Percentiles rank a stretch among this genome's conserved stretches.
These are phyloP conservation scores for Yamadazyma atmosphaerica DNA, from an alignment of 1,139 yeast genomes.

Conservation along the genomic window DNA sequence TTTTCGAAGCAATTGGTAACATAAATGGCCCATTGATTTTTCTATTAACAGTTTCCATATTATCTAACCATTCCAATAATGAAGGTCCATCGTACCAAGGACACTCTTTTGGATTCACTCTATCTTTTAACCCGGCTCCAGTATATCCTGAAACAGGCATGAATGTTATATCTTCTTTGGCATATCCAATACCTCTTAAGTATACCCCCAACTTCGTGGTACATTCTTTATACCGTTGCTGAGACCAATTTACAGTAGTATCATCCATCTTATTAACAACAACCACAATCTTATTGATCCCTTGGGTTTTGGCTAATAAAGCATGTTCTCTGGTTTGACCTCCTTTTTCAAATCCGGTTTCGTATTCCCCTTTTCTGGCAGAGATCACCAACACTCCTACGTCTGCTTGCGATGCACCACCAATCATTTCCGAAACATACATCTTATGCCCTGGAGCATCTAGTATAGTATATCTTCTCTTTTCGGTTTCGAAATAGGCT, in stretches of 20 bases:
- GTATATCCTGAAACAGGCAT: constrained; percentile 99
- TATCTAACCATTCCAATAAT: constrained; percentile 83
- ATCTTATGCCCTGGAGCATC: constrained; percentile 99
- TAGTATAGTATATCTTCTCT: constrained; percentile 94
- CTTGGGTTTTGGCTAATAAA: constrained; percentile 94
- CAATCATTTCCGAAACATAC: constrained; percentile 99
- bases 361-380: constrained; percentile 99
- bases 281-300: constrained; percentile 89
- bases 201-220: constrained; percentile 73
- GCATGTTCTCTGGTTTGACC: constrained; percentile 99
- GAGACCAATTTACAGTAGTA: constrained; percentile 93
- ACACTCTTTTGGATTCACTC: constrained; percentile 66
- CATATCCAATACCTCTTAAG: constrained; percentile 89
- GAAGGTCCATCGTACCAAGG: constrained; percentile 97
- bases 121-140: constrained; percentile 93
- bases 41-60: constrained; percentile 79
- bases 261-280: constrained; percentile 99
- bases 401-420: constrained; percentile 99
- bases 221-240: constrained; percentile 96
- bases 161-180: constrained; percentile 77
- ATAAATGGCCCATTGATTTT: constrained; percentile 92
- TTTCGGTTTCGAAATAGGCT: constrained; percentile 95
- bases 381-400: constrained; percentile 95
- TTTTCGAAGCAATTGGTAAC: constrained; percentile 93
- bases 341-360: constrained; percentile 98